Evolutionary conservation across 129 eudicot genomes (phyloP).

Genomic region (Saposhnikovia divaricata): DNA sequence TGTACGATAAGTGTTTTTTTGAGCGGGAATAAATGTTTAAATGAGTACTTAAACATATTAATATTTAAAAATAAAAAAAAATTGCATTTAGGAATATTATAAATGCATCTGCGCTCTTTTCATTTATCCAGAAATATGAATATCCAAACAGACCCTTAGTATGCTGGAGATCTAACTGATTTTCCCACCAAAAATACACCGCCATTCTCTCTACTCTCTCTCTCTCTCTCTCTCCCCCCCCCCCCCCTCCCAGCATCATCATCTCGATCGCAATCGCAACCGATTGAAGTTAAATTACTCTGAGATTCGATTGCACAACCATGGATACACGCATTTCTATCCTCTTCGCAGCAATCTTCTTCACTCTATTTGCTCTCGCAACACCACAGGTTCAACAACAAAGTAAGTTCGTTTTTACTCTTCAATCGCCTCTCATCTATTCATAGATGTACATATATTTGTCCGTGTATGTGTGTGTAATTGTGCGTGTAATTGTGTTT

Average conservation of each 20-base stretch:
- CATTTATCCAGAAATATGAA: no score
- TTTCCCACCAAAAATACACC: constrained; percentile 39
- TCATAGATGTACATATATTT: not conserved
- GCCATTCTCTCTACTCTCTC: constrained; percentile 13
- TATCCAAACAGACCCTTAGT: not conserved
- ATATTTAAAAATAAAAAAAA: no score
- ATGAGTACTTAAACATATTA: no score
- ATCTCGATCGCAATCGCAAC: not conserved
- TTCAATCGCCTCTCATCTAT: not conserved
- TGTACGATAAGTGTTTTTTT: no score
- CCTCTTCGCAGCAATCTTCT: not conserved
- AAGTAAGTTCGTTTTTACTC: constrained; percentile 12
- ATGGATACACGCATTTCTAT: not conserved
- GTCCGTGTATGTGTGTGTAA: not conserved
- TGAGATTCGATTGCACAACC: not conserved
- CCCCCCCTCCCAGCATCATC: not conserved
- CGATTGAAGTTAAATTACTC: not conserved
- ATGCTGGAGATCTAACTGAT: constrained; percentile 19
- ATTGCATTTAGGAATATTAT: no score
- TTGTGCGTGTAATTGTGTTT: not conserved
- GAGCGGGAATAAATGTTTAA: no score
- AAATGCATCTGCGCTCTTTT: no score
- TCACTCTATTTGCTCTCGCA: constrained; percentile 8
- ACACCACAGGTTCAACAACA: constrained; percentile 13
- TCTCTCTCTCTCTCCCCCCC: not conserved